Evolutionary conservation across 2,329 filamentous ascomycete genomes (phyloP), one percentile per base, ranked within the genome.

Genomic region (Sarocladiaceae sp.): DNA sequence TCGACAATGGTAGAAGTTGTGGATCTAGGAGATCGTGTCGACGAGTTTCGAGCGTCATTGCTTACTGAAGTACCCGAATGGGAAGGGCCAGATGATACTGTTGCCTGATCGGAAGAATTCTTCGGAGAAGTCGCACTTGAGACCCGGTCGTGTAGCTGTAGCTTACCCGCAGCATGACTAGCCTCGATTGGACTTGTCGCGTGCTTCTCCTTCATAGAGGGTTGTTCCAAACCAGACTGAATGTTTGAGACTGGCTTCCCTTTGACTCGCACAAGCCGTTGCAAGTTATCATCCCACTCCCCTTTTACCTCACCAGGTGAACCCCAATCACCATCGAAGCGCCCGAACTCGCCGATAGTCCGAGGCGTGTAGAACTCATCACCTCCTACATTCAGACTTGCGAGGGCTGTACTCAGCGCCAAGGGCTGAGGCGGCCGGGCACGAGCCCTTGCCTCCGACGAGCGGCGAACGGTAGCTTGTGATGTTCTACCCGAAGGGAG

Each of bases 291-390:
- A 57, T 83, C 77, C 76, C 78, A 81, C 18, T 29, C 62, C 73
- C 22, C 68, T 56, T 76, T 76, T 28, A 75, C 73, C 56, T 80
- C 74, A 57, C 64, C 71, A 26, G 66, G 63, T 28, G 71, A 70
- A 49, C 65, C 70, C 80, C 80, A 86, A 62, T 80, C 77, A 37
- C 80, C 81, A 60, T 86, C 82, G 63, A 82, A 83, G 52, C 71
- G 71, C 54, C 71, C 67, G 58, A 81, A 81, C 47, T 79, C 76
- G 54, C 71, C 67, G 56, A 68, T 71, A n/a, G 67, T 70, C 57
- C 60, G 70, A 23, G 72, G 73, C 8, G 71, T 74, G 49, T 67
- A 62, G 56, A 64, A 67, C 10, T 71, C 67, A 28, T 71, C 68
- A 33, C 35, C 23, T 12, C 28, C 67, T 36, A 70, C 69, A 2